Percentiles rank a stretch among this genome's conserved stretches.
Evolutionary conservation across 2,329 filamentous ascomycete species (phyloP).

Genomic region (Xenoacremonium recifei): DNA sequence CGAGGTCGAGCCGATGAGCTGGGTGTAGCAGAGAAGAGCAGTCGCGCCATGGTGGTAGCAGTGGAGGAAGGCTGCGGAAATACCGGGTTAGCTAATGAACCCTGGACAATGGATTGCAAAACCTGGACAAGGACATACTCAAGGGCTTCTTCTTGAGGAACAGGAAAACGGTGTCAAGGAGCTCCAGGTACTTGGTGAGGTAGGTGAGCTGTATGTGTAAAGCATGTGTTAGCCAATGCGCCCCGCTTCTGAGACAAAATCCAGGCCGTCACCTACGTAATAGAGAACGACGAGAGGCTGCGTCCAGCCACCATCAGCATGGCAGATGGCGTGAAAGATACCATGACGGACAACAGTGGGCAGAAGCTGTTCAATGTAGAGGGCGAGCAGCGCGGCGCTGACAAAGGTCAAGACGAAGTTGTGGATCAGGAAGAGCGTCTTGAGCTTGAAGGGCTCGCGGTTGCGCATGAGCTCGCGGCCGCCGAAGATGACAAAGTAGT

Average conservation of each 20-base stretch:
- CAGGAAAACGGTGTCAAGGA: conserved; percentile 93
- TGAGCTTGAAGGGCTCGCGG: conserved; percentile 81
- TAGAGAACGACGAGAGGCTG: conserved; percentile 90
- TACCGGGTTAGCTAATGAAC: conserved; percentile 35
- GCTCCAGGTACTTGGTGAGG: conserved; percentile 94
- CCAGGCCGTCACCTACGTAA: conserved; percentile 66
- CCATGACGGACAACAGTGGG: conserved; percentile 78
- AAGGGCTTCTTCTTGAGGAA: conserved; percentile 99
- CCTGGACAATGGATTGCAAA: too few species aligned
- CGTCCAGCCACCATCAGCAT: conserved; percentile 82
- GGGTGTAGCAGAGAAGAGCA: conserved; percentile 95
- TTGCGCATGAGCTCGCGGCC: conserved; percentile 91
- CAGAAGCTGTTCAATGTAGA: conserved; percentile 90
- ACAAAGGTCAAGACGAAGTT: conserved; percentile 91
- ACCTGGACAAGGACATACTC: conserved; percentile 48
- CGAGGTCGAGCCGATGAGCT: conserved; percentile 87
- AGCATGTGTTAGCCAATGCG: conserved; percentile 12
- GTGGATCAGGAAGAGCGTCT: conserved; percentile 88
- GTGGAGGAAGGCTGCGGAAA: conserved; percentile 87
- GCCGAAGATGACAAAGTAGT: conserved; percentile 93
- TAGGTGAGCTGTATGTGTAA: conserved; percentile 94
- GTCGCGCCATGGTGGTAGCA: conserved; percentile 98
- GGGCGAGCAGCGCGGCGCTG: conserved; percentile 73
- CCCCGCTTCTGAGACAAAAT: not conserved
- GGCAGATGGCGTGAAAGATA: conserved; percentile 86